Evolutionary conservation across 1,284 basidiomycete species (phyloP).

Genomic region (Irpex rosettiformis): DNA sequence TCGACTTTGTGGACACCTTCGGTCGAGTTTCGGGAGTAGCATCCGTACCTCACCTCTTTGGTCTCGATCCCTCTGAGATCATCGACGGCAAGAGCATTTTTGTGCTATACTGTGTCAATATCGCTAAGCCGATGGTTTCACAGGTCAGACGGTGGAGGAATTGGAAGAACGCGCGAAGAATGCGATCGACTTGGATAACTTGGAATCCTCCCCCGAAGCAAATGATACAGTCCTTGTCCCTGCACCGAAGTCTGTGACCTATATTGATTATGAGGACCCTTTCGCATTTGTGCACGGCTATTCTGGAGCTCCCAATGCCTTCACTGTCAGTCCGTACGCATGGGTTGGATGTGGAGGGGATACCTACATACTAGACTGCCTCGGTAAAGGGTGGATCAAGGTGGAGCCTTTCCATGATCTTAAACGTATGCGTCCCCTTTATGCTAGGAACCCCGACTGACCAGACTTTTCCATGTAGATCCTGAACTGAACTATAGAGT

Average conservation of each 20-base stretch:
- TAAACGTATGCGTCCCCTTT: slow-evolving; percentile 32
- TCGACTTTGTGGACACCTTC: slow-evolving; percentile 88
- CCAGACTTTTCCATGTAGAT: slow-evolving; percentile 22
- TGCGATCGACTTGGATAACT: slow-evolving; percentile 15
- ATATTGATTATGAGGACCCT: slow-evolving; percentile 80
- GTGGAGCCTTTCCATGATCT: slow-evolving; percentile 48
- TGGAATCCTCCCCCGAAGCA: slow-evolving; percentile 16
- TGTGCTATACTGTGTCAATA: background rate
- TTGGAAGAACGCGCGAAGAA: slow-evolving; percentile 41
- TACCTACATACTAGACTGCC: slow-evolving; percentile 75
- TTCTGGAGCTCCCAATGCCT: slow-evolving; percentile 52
- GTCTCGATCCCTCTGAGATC: slow-evolving; percentile 72
- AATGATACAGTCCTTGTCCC: slow-evolving; percentile 45
- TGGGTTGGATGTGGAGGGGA: slow-evolving; percentile 85
- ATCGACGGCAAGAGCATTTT: slow-evolving; percentile 50
- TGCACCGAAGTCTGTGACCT: slow-evolving; percentile 66
- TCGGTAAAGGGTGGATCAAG: slow-evolving; percentile 73
- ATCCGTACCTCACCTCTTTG: slow-evolving; percentile 84
- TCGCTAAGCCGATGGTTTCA: background rate
- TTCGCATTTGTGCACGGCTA: slow-evolving; percentile 57
- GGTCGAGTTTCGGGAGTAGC: slow-evolving; percentile 70
- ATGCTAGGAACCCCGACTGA: background rate
- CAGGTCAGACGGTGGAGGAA: slow-evolving; percentile 50
- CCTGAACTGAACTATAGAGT: slow-evolving; percentile 37
- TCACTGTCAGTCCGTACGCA: slow-evolving; percentile 47